Conservation (phyloP, 768 basidiomycete species). For the Podaxis mareebaensis region DNA sequence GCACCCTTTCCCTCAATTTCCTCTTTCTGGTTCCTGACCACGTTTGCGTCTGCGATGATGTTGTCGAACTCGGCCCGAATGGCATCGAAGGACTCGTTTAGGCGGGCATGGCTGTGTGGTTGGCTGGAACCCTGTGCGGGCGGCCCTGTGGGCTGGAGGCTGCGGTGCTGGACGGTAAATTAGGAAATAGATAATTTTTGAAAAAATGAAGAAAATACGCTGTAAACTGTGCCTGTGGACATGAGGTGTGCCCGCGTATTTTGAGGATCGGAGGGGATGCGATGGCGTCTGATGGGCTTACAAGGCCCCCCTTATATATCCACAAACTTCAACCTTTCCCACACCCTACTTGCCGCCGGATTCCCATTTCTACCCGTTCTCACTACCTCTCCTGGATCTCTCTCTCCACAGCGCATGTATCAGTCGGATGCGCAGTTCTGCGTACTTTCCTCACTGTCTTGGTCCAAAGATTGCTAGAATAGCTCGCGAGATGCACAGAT, state of each 20-base stretch:
- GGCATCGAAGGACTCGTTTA: constrained; percentile 19
- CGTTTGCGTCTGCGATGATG: constrained; percentile 13
- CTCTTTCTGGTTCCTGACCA: constrained; percentile 76
- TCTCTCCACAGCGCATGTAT: background rate
- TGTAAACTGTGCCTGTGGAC: constrained; percentile 14
- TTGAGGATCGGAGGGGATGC: background rate
- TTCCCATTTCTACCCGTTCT: background rate
- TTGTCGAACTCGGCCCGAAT: constrained; percentile 20
- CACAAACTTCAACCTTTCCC: constrained; percentile 12
- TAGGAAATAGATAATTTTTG: background rate
- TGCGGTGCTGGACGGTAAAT: constrained; percentile 7
- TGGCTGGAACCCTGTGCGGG: constrained; percentile 11
- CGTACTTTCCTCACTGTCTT: no score
- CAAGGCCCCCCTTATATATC: constrained; percentile 11
- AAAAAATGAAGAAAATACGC: constrained; percentile 2
- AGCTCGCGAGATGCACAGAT: background rate
- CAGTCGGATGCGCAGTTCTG: background rate
- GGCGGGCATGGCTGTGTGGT: constrained; percentile 15
- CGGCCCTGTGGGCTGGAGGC: constrained; percentile 16
- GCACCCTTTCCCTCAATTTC: constrained; percentile 89
- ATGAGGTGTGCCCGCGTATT: constrained; percentile 7
- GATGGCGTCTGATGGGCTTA: constrained; percentile 12
- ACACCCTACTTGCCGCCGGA: constrained; percentile 16
- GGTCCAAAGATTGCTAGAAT: background rate
- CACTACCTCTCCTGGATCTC: background rate